Percentiles rank a stretch among this genome's conserved stretches.
These are phyloP conservation scores for Clarireedia paspali DNA, from an alignment of 2,329 filamentous ascomycete species.

Conservation along the genomic window DNA sequence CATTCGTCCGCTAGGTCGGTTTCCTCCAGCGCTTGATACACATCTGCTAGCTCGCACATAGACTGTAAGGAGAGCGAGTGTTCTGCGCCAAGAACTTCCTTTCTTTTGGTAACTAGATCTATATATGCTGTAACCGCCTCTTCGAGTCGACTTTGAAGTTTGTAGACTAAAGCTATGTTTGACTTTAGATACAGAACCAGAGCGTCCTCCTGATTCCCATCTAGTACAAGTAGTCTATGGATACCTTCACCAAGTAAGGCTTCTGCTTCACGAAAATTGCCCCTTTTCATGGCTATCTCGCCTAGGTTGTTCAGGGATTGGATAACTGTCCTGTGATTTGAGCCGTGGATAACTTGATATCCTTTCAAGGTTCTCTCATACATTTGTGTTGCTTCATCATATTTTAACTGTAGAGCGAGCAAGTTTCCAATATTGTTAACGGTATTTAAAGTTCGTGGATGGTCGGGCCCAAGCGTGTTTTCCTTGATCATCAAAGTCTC, in stretches of 20 bases:
- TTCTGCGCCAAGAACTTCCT: conserved; percentile 1
- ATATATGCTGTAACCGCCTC: background rate
- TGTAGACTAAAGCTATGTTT: conserved; percentile 4
- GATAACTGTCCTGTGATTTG: conserved; percentile 10
- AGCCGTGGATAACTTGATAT: conserved; percentile 3
- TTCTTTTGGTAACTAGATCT: background rate
- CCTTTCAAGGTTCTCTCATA: conserved; percentile 11
- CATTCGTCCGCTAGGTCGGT: background rate
- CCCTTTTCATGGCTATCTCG: background rate
- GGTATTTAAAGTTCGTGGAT: conserved; percentile 12
- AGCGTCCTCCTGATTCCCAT: background rate
- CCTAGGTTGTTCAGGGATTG: conserved; percentile 8
- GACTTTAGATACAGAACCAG: background rate
- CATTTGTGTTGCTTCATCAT: conserved; percentile 18
- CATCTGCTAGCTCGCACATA: conserved; percentile 7
- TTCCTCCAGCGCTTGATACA: background rate
- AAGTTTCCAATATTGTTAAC: conserved; percentile 26
- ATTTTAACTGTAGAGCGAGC: conserved; percentile 16
- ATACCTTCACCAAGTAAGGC: conserved; percentile 3
- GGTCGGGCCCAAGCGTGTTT: conserved; percentile 11
- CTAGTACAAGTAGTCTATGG: background rate
- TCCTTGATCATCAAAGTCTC: conserved; percentile 4
- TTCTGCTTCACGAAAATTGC: conserved; percentile 3
- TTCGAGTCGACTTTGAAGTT: background rate
- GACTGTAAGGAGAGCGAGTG: conserved; percentile 2